Conservation (phyloP, 768 basidiomycete species). For the Mycena floridula region DNA sequence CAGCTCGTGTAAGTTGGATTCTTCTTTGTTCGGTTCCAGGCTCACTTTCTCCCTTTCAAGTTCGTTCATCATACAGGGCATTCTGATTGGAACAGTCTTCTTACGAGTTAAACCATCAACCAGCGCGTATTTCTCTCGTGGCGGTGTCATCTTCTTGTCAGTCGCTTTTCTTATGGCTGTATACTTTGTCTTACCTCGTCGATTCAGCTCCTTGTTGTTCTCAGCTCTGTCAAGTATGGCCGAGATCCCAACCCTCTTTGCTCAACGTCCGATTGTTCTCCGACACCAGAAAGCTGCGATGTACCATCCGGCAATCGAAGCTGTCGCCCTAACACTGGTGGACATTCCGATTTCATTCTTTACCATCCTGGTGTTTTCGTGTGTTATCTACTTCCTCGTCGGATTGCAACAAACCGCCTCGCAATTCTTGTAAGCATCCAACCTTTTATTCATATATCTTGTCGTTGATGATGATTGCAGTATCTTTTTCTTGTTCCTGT, state of each 20-base stretch:
- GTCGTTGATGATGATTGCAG: slow-evolving; percentile 22
- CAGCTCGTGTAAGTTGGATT: slow-evolving; percentile 21
- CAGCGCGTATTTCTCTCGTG: slow-evolving; percentile 65
- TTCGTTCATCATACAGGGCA: slow-evolving; percentile 43
- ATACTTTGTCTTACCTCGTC: slow-evolving; percentile 4
- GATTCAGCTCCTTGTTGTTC: slow-evolving; percentile 47
- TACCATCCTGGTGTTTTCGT: slow-evolving; percentile 36
- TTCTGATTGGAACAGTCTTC: slow-evolving; percentile 63
- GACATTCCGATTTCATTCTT: slow-evolving; percentile 52
- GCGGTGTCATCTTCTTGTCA: slow-evolving; percentile 73
- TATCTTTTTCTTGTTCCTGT: slow-evolving; percentile 53
- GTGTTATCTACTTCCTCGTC: slow-evolving; percentile 59
- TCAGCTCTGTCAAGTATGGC: slow-evolving; percentile 55
- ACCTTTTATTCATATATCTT: slow-evolving; percentile 3
- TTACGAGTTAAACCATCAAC: slow-evolving; percentile 48
- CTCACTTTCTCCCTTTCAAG: slow-evolving; percentile 25
- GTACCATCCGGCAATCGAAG: slow-evolving; percentile 53
- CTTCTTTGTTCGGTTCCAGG: slow-evolving; percentile 5
- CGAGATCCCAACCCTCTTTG: slow-evolving; percentile 52
- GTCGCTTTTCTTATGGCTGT: slow-evolving; percentile 13
- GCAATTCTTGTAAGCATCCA: slow-evolving; percentile 73
- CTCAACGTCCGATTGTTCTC: slow-evolving; percentile 53
- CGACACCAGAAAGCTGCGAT: slow-evolving; percentile 55
- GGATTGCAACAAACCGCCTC: slow-evolving; percentile 44
- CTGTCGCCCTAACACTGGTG: slow-evolving; percentile 52